Percentiles rank a stretch among this genome's conserved stretches.
Conservation (phyloP, 2,329 filamentous ascomycete genomes). For the Alternaria novae-zelandiae region DNA sequence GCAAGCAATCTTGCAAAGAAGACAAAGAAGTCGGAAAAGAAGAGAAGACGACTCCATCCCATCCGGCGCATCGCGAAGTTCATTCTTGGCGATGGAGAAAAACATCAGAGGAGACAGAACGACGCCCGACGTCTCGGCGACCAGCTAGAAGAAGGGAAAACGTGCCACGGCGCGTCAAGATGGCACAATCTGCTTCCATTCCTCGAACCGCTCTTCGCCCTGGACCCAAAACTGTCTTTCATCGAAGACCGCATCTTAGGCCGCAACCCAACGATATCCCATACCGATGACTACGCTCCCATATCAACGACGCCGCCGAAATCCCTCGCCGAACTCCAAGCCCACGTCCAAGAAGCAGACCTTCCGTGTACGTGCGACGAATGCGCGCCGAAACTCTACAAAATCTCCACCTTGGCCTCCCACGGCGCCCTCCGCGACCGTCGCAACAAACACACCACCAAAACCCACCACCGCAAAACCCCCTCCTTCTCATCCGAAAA, state of each 20-base stretch:
- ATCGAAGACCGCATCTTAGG: constrained; percentile 22
- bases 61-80: constrained; percentile 11
- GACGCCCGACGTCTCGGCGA: background rate
- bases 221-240: constrained; percentile 21
- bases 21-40: background rate
- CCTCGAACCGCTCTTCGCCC: constrained; percentile 17
- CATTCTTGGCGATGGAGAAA: background rate
- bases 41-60: constrained; percentile 12
- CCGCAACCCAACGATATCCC: background rate
- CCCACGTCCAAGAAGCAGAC: constrained; percentile 5
- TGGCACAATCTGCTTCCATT: constrained; percentile 21
- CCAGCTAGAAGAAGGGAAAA: background rate
- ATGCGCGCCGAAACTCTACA: constrained; percentile 20
- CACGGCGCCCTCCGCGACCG: constrained; percentile 14
- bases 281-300: background rate
- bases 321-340: constrained; percentile 6
- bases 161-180: constrained; percentile 16
- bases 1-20: background rate
- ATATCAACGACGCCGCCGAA: background rate
- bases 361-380: constrained; percentile 19
- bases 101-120: background rate
- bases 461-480: background rate
- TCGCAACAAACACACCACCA: background rate
- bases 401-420: constrained; percentile 7
- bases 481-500: background rate